Evolutionary conservation across 768 basidiomycete species (phyloP).

Genomic region (Tricholoma saponaceum): DNA sequence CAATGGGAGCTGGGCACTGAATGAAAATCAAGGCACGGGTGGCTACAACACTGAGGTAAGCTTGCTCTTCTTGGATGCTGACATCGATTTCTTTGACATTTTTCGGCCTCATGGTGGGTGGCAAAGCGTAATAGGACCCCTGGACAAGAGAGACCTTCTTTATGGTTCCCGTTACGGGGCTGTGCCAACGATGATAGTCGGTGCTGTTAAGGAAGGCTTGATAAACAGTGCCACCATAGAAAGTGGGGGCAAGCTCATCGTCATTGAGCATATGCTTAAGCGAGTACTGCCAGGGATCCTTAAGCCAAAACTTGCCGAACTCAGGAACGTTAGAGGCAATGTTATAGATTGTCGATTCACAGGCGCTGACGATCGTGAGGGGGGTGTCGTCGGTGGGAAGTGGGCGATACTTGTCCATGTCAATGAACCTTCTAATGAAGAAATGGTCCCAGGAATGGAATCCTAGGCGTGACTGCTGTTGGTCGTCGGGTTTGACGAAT

Average conservation of each 20-base stretch:
- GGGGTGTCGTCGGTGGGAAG: slow-evolving; percentile 19
- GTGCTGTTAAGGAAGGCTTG: slow-evolving; percentile 43
- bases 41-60: slow-evolving; percentile 40
- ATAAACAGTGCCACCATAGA: slow-evolving; percentile 41
- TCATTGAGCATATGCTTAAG: slow-evolving; percentile 43
- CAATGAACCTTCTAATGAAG: slow-evolving; percentile 36
- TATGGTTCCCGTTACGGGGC: slow-evolving; percentile 46
- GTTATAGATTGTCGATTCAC: slow-evolving; percentile 43
- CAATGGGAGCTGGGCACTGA: slow-evolving; percentile 46
- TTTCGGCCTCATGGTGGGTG: slow-evolving; percentile 19
- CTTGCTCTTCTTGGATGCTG: slow-evolving; percentile 25
- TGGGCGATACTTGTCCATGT: slow-evolving; percentile 29
- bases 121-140: slow-evolving; percentile 46
- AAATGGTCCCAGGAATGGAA: slow-evolving; percentile 38
- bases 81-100: slow-evolving; percentile 13
- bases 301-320: slow-evolving; percentile 47
- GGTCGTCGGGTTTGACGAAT: slow-evolving; percentile 22
- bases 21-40: slow-evolving; percentile 53
- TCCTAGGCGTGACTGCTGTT: slow-evolving; percentile 30
- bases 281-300: slow-evolving; percentile 45
- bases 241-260: slow-evolving; percentile 22
- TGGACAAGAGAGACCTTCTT: slow-evolving; percentile 37
- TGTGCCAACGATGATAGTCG: slow-evolving; percentile 63
- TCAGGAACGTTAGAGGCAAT: slow-evolving; percentile 30
- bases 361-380: slow-evolving; percentile 37